Percentiles rank a stretch among this genome's conserved stretches.
Conservation (phyloP, 192 early-diverging fungal species). For the Spinellus fusiger region DNA sequence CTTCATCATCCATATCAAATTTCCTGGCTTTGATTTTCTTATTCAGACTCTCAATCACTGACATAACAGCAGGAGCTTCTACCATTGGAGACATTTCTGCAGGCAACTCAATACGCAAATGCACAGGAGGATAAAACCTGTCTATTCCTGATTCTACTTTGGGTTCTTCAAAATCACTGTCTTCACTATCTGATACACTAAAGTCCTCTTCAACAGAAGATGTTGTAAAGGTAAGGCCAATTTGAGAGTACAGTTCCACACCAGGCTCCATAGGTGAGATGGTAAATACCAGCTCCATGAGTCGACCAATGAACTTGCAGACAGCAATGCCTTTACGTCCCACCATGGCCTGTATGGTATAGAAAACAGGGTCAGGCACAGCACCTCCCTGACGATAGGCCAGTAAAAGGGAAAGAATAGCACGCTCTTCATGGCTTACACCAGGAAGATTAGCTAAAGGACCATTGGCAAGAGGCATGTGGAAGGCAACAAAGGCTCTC, state of each 20-base stretch:
- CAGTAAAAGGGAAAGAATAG: conserved; percentile 41
- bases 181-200: neutral
- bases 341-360: conserved; percentile 34
- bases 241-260: conserved; percentile 5
- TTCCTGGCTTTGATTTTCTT: conserved; percentile 19
- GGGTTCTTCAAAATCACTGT: neutral
- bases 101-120: conserved; percentile 2
- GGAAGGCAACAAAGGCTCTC: conserved; percentile 43
- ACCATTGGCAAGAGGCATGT: conserved; percentile 45
- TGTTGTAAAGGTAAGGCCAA: conserved; percentile 10
- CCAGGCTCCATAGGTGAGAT: conserved; percentile 27
- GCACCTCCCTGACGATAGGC: conserved; percentile 45
- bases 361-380: conserved; percentile 36
- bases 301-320: conserved; percentile 41
- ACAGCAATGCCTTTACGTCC: conserved; percentile 31
- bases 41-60: conserved; percentile 11
- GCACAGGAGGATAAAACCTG: neutral
- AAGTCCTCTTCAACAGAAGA: neutral
- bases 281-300: conserved; percentile 28
- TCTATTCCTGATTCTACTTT: neutral
- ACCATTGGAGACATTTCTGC: neutral
- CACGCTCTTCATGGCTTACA: conserved; percentile 42
- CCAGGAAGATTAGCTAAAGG: conserved; percentile 46
- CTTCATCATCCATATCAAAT: conserved; percentile 12
- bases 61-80: conserved; percentile 16